These are phyloP conservation scores for Hypomyces perniciosus DNA, from an alignment of 2,329 filamentous ascomycete species.

Conservation along the genomic window DNA sequence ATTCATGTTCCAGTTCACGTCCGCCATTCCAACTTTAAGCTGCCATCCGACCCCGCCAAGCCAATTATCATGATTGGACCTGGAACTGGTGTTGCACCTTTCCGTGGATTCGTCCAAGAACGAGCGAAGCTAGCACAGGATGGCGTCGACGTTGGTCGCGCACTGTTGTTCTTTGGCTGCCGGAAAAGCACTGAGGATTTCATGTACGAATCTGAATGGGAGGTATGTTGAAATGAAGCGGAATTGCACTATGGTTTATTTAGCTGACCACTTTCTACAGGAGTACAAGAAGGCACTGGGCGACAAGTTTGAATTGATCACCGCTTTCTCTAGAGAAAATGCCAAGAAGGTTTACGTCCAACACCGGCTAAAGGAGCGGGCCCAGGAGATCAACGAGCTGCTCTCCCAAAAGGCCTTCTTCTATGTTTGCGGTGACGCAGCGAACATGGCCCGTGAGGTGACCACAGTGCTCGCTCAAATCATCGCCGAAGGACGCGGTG, in stretches of 20 bases:
- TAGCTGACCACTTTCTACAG: slow-evolving; percentile 37
- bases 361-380: slow-evolving; percentile 78
- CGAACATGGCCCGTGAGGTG: slow-evolving; percentile 94
- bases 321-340: slow-evolving; percentile 88
- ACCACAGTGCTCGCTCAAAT: slow-evolving; percentile 83
- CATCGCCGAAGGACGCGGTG: slow-evolving; percentile 73
- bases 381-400: slow-evolving; percentile 80
- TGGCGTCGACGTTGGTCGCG: slow-evolving; percentile 78
- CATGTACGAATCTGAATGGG: slow-evolving; percentile 85
- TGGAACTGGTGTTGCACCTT: slow-evolving; percentile 92
- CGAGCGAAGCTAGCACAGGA: slow-evolving; percentile 74
- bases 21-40: slow-evolving; percentile 97
- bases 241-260: no score
- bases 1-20: slow-evolving; percentile 93
- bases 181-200: slow-evolving; percentile 85
- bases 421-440: slow-evolving; percentile 96
- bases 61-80: slow-evolving; percentile 95
- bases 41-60: slow-evolving; percentile 89
- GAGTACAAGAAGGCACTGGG: slow-evolving; percentile 77
- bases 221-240: slow-evolving; percentile 53
- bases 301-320: slow-evolving; percentile 84
- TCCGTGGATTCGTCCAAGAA: slow-evolving; percentile 93
- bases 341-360: slow-evolving; percentile 94
- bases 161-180: slow-evolving; percentile 92
- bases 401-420: slow-evolving; percentile 85